Base-by-base conservation (phyloP, 352 stramenopile species). In the Achlya hypogyna region DNA sequence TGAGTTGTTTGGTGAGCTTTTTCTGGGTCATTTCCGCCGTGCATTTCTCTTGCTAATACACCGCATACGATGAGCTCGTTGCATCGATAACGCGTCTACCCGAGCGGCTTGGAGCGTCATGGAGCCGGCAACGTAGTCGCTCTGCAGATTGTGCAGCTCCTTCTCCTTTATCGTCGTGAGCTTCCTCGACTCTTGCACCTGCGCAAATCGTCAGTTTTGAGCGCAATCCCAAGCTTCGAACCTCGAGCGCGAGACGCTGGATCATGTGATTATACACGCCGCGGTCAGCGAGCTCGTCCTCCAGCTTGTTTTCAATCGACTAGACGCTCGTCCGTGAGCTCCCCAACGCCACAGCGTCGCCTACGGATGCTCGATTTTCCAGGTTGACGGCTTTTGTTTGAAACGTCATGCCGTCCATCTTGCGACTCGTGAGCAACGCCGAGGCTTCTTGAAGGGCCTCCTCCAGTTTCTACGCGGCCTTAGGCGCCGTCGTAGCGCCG, bases 191-290 rank as follows among this genome's bases (percentile, higher is more conserved):
- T n/a, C 60, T 67, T 67, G 60, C 27, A 67, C 60, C 60, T 67
- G n/a, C 38, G 34, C 14, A 6, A 16, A 14, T 14, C 6, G 6
- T 42, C 6, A 42, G 34, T 6, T 14, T 16, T 42, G 6, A 14
- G 34, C 34, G 34, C 6, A 42, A 6, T 6, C 6, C 6, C 34
- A 14, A 6, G 34, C 34, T 42, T 10, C 12, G 12, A 18, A 82
- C 78, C 53, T 93, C 84, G 22, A 72, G 73, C 5, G 78, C 75
- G 27, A 93, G 64, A 5, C 84, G 81, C 45, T 89, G 74, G 69
- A 93, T 89, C 84, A 90, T 93, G 69, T 93, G 82, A 40, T 76
- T 90, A 72, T 91, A 93, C 47, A 93, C 79, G 10, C 81, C 81
- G 6, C 77, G 76, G 31, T 92, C 84, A 0, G 72, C 74, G 16